Base-by-base conservation (phyloP, 257 asterid species). In the Gynochthodes officinalis region DNA sequence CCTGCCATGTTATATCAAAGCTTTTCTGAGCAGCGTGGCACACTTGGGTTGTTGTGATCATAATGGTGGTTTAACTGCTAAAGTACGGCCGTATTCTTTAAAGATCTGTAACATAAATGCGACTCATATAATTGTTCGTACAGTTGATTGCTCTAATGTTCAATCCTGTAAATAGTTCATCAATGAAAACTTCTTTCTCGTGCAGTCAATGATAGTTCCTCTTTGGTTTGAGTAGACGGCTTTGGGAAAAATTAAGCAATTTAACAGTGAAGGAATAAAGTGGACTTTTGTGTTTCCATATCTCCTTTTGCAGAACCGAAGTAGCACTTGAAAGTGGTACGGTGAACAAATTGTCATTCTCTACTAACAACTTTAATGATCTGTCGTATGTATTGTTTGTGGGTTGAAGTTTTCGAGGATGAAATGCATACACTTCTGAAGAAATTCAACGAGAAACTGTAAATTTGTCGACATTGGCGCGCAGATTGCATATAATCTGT, bases 1-100 rank as follows among this genome's bases (percentile, higher is more conserved):
- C 97, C 0, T 94, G 95, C 77, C 86, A 77, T 39, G 90, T 91
- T 7, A 83, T 94, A 87, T 94, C 99, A 1, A 94, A 94, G 87
- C 90, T 94, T 44, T 82, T 94, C 83, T 94, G 83, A 91, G 80
- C 78, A 73, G 72, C 76, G 46, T 48, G 32, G 46, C 27, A 67
- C 25, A 18, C 46, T 18, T 18, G 44, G 35, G 46, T 37, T 13
- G 32, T 67, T 33, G 64, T 23, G 7, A 28, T 70, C 40, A 5
- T 7, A 16, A 42, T 2, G 73, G 72, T 80, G 69, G 19, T 39
- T 49, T 61, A 59, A 70, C 48, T 67, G 77, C 69, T 50, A 6
- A 53, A 70, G 23, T 50, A 3, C 52, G 40, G 49, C 27, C 28
- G 62, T 11, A 73, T 79, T 70, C 79, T 2, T 55, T 70, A 40